Evolutionary conservation across 2,329 filamentous ascomycete genomes (phyloP).

Genomic region (Aspergillus bombycis): DNA sequence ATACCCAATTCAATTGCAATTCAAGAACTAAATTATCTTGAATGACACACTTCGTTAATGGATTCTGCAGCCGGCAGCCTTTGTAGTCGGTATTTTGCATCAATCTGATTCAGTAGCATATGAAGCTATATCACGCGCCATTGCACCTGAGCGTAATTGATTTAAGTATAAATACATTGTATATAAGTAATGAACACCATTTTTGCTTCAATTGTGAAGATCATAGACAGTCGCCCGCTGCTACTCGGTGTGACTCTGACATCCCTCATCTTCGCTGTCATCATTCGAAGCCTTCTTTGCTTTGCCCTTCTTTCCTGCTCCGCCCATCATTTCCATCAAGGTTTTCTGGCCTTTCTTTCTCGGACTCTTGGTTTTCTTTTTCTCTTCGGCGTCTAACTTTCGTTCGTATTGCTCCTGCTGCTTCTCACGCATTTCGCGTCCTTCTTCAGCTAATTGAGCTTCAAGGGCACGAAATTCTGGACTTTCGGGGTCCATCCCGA

Average conservation of each 20-base stretch:
- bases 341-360: slow-evolving; percentile 40
- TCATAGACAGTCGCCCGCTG: neutral
- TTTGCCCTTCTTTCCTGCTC: slow-evolving; percentile 16
- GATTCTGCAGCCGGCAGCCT: neutral
- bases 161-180: neutral
- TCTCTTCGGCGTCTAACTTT: slow-evolving; percentile 64
- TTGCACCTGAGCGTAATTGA: neutral
- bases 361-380: slow-evolving; percentile 51
- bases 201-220: neutral
- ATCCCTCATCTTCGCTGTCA: slow-evolving; percentile 26
- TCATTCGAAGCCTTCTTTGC: slow-evolving; percentile 5
- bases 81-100: neutral
- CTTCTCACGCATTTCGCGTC: slow-evolving; percentile 71
- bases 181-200: neutral
- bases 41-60: neutral
- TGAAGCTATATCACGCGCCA: neutral
- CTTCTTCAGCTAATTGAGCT: slow-evolving; percentile 66
- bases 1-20: slow-evolving; percentile 17
- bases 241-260: slow-evolving; percentile 19
- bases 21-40: neutral
- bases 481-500: slow-evolving; percentile 79
- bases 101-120: neutral
- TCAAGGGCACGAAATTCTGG: slow-evolving; percentile 72
- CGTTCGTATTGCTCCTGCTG: slow-evolving; percentile 78
- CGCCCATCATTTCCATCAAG: slow-evolving; percentile 39